phyloP scores from a whole-genome alignment of 1,139 yeast species.

The Fermentozyma sake region DNA sequence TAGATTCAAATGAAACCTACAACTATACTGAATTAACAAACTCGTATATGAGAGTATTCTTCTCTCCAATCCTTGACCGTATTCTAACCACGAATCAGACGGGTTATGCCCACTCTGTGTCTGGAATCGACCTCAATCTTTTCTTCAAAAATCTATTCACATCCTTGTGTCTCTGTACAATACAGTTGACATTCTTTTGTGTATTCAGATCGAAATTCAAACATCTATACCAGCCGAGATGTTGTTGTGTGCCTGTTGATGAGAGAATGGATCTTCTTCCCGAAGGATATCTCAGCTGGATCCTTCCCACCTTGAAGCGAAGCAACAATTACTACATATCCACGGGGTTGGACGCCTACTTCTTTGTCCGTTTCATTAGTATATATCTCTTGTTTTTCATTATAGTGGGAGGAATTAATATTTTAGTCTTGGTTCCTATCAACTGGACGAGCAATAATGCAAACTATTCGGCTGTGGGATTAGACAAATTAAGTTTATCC shows the following conservation, averaged over 20 bases:
- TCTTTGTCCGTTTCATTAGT: conserved; percentile 52
- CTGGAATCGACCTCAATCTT: conserved; percentile 34
- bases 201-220: conserved; percentile 44
- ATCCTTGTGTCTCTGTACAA: conserved; percentile 46
- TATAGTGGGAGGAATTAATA: conserved; percentile 45
- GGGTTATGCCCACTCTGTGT: conserved; percentile 46
- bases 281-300: conserved; percentile 46
- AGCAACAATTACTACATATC: conserved; percentile 41
- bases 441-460: conserved; percentile 44
- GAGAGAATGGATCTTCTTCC: conserved; percentile 37
- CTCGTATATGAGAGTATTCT: conserved; percentile 11
- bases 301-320: conserved; percentile 34
- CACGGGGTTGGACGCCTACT: conserved; percentile 63
- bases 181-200: conserved; percentile 53
- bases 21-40: conserved; percentile 5
- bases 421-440: conserved; percentile 54
- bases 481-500: conserved; percentile 59
- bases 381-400: conserved; percentile 45
- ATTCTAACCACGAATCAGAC: conserved; percentile 56
- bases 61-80: conserved; percentile 20
- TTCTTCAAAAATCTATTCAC: conserved; percentile 48
- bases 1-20: not conserved
- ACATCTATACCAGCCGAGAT: conserved; percentile 54
- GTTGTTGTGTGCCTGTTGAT: conserved; percentile 36
- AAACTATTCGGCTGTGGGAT: conserved; percentile 35